phyloP scores from a whole-genome alignment of 176 grass and related monocot genomes.

The Zea mays region Zm-B73-REFERENCE-NAM-5.0 NC_050096.1:65382501-65383000 shows the following conservation, averaged over 20 bases:
- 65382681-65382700: slow-evolving; percentile 16
- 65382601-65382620: slow-evolving; percentile 52
- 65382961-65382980: slow-evolving; percentile 61
- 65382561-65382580: slow-evolving; percentile 49
- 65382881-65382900: slow-evolving; percentile 13
- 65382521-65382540: slow-evolving; percentile 39
- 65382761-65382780: slow-evolving; percentile 74
- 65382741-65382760: neutral
- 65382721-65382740: neutral
- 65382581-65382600: slow-evolving; percentile 67
- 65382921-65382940: slow-evolving; percentile 84
- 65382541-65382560: slow-evolving; percentile 53
- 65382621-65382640: slow-evolving; percentile 45
- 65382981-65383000: slow-evolving; percentile 72
- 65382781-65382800: slow-evolving; percentile 68
- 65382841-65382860: slow-evolving; percentile 25
- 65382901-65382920: slow-evolving; percentile 24
- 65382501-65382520: slow-evolving; percentile 35
- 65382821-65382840: slow-evolving; percentile 62
- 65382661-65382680: slow-evolving; percentile 10
- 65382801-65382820: slow-evolving; percentile 73
- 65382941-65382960: slow-evolving; percentile 57
- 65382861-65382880: slow-evolving; percentile 28
- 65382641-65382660: slow-evolving; percentile 27
- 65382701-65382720: slow-evolving; percentile 7